Conservation (phyloP, 1,284 basidiomycete genomes). For the Hypsizygus ulmarius region DNA sequence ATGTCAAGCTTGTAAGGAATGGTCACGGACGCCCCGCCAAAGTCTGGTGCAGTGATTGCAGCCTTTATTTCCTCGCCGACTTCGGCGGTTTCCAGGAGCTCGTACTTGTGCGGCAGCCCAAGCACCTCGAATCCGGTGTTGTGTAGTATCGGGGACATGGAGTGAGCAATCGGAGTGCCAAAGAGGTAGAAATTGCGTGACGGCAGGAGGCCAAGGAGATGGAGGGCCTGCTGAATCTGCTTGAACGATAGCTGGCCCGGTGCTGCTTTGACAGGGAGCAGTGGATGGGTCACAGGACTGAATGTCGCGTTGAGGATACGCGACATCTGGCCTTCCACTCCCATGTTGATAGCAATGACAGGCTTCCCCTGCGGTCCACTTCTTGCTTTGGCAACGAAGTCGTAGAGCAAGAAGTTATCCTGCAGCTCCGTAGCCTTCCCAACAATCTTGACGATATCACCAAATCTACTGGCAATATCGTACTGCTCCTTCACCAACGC, state of each 20-base stretch:
- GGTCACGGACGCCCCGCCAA: slow-evolving; percentile 95
- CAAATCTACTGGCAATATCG: slow-evolving; percentile 59
- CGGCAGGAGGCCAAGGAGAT: slow-evolving; percentile 79
- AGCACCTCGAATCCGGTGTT: slow-evolving; percentile 84
- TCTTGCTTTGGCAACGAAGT: slow-evolving; percentile 59
- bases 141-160: slow-evolving; percentile 91
- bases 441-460: slow-evolving; percentile 93
- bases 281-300: slow-evolving; percentile 87
- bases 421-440: slow-evolving; percentile 74
- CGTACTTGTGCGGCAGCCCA: slow-evolving; percentile 82
- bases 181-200: slow-evolving; percentile 80
- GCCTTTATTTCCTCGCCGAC: slow-evolving; percentile 68
- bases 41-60: slow-evolving; percentile 65
- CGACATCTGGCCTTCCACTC: slow-evolving; percentile 84
- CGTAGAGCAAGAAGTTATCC: slow-evolving; percentile 81
- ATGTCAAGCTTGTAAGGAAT: slow-evolving; percentile 92
- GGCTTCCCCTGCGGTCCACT: slow-evolving; percentile 59
- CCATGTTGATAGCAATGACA: slow-evolving; percentile 95
- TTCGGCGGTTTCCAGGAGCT: slow-evolving; percentile 69
- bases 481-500: slow-evolving; percentile 69
- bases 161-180: slow-evolving; percentile 86
- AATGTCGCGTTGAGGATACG: slow-evolving; percentile 85
- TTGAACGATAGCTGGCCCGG: slow-evolving; percentile 90
- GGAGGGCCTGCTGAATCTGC: slow-evolving; percentile 80
- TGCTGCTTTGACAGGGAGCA: slow-evolving; percentile 81